Base-by-base conservation (phyloP, 495 filamentous ascomycete species). In the Lindgomyces ingoldianus region DNA sequence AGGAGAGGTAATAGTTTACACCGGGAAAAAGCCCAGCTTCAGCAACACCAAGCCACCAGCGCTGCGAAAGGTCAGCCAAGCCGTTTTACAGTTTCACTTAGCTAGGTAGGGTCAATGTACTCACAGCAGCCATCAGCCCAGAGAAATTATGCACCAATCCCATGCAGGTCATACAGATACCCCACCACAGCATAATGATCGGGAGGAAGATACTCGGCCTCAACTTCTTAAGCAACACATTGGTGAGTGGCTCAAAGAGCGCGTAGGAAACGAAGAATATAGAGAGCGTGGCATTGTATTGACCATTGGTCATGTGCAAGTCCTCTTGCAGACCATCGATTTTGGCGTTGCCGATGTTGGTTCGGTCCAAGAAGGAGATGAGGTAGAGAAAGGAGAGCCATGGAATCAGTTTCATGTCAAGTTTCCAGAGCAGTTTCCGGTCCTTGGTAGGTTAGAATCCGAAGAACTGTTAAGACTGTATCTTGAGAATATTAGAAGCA, bases 181-280 rank as follows among this genome's bases (percentile, higher is more conserved):
- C 93, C 84, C 85, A 88, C 4, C 78, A 53, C 0, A 83, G 48
- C 81, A 87, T 87, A 53, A 86, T 85, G 8, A 74, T 62, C 0
- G 82, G 78, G 67, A 88, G 29, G 62, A 76, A 79, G 45, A 75
- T 48, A 25, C 71, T 68, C 1, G 76, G 77, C 10, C 68, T 60
- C n/a, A 74, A 48, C 14, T 63, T 80, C 76, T 97, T 97, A 59
- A 98, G 85, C 21, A 98, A 75, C 51, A 97, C 74, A 73, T 98
- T 97, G 44, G 92, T 95, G 33, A 93, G 62, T 0, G 92, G 91
- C 79, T 96, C 93, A 62, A 91, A 90, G 41, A 91, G 75, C 39
- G 90, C 81, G 75, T 98, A 98, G 21, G 91, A 95, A 25, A 96
- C 83, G 79, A 97, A 98, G 77, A 96, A 97, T 70, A 96, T 89